Evolutionary conservation across 768 basidiomycete genomes (phyloP).

Genomic region (Mycena latifolia): DNA sequence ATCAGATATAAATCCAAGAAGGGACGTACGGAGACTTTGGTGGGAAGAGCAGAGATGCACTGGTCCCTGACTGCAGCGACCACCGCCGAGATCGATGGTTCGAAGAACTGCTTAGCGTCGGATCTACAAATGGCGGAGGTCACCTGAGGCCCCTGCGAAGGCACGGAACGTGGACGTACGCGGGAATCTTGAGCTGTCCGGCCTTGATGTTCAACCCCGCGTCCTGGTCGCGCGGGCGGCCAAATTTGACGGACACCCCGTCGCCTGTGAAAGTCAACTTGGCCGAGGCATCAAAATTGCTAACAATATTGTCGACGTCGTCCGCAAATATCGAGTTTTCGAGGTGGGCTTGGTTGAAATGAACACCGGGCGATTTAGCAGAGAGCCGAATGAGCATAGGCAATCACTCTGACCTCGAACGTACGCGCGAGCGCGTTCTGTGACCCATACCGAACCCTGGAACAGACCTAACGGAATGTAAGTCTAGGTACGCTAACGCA

Average conservation of each 20-base stretch:
- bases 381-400: neutral
- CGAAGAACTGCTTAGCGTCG: slow-evolving; percentile 57
- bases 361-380: too few species aligned
- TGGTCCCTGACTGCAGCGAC: slow-evolving; percentile 50
- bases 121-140: slow-evolving; percentile 46
- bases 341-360: slow-evolving; percentile 53
- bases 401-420: slow-evolving; percentile 48
- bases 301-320: slow-evolving; percentile 55
- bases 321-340: slow-evolving; percentile 53
- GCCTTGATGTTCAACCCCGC: slow-evolving; percentile 52
- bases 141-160: neutral
- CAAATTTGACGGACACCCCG: slow-evolving; percentile 62
- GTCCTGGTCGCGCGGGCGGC: slow-evolving; percentile 56
- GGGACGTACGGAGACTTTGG: slow-evolving; percentile 44
- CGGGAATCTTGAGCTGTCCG: slow-evolving; percentile 59
- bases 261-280: slow-evolving; percentile 57
- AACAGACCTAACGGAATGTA: slow-evolving; percentile 56
- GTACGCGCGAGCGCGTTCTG: slow-evolving; percentile 55
- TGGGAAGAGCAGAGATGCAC: slow-evolving; percentile 42
- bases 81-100: slow-evolving; percentile 55
- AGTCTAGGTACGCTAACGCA: neutral
- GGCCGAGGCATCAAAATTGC: slow-evolving; percentile 59
- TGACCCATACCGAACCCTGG: slow-evolving; percentile 67
- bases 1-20: neutral
- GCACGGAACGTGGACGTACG: slow-evolving; percentile 39